These are phyloP conservation scores for Candida neerlandica DNA, from an alignment of 1,139 yeast species.

Conservation along the genomic window DNA sequence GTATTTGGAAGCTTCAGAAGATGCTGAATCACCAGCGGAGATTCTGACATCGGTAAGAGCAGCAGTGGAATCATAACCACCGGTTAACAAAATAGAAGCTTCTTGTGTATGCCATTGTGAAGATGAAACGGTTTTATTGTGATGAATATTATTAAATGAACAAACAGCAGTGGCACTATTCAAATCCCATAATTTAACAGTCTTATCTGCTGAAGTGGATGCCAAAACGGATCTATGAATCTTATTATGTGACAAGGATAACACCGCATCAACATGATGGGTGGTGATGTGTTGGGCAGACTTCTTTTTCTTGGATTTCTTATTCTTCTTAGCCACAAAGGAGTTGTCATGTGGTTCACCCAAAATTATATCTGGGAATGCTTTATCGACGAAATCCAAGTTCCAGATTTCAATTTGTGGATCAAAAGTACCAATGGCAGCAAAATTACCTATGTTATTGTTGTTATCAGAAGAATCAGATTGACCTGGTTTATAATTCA, in stretches of 20 bases:
- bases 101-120: conserved; percentile 83
- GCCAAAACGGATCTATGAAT: conserved; percentile 84
- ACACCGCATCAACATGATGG: conserved; percentile 93
- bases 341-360: conserved; percentile 72
- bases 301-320: conserved; percentile 55
- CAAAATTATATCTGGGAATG: conserved; percentile 90
- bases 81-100: conserved; percentile 81
- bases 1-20: conserved; percentile 55
- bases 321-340: conserved; percentile 39
- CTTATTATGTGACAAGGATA: conserved; percentile 82
- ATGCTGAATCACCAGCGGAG: conserved; percentile 37
- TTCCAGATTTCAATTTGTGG: conserved; percentile 98
- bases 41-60: conserved; percentile 85
- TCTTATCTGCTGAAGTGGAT: conserved; percentile 93
- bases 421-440: conserved; percentile 95
- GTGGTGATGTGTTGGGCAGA: conserved; percentile 58
- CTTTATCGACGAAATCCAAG: conserved; percentile 86
- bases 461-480: conserved; percentile 22
- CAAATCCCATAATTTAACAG: conserved; percentile 95
- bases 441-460: conserved; percentile 75
- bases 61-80: conserved; percentile 87
- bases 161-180: conserved; percentile 74
- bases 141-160: conserved; percentile 61
- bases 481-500: conserved; percentile 66
- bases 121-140: conserved; percentile 75